Percentiles rank a stretch among this genome's conserved stretches.
Conservation (phyloP, 2,329 filamentous ascomycete species). For the Colletotrichum destructivum region DNA sequence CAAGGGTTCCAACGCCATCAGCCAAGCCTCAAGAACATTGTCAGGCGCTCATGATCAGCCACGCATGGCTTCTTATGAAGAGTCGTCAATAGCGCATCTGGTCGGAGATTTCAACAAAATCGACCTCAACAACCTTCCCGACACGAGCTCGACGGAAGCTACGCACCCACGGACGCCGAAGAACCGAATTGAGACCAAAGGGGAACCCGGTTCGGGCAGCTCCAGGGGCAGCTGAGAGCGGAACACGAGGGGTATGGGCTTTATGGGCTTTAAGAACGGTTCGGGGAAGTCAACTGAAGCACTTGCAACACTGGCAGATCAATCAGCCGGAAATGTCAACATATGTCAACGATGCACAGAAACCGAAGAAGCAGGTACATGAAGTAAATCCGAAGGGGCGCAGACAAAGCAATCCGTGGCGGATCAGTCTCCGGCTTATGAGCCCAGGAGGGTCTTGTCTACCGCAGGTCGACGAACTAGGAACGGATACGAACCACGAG, state of each 20-base stretch:
- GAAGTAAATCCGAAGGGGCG: background rate
- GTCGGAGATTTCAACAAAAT: conserved; percentile 27
- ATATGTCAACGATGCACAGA: background rate
- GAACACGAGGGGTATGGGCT: background rate
- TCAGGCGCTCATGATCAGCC: background rate
- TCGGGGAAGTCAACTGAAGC: background rate
- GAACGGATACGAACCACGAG: background rate
- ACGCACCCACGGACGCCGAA: conserved; percentile 7
- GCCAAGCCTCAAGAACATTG: conserved; percentile 11
- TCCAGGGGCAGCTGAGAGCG: conserved; percentile 1
- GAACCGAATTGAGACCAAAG: background rate
- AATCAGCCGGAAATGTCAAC: background rate
- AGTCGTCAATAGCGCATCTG: conserved; percentile 35
- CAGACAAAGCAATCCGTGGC: too few relatives aligned
- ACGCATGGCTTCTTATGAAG: conserved; percentile 7
- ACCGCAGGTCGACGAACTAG: background rate
- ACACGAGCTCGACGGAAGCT: conserved; percentile 7
- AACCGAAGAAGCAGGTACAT: background rate
- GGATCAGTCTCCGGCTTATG: too few relatives aligned
- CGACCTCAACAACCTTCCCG: conserved; percentile 18
- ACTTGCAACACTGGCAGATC: background rate
- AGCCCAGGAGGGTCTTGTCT: too few relatives aligned
- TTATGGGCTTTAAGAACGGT: background rate
- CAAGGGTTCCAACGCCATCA: conserved; percentile 18
- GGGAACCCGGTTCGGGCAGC: background rate